A percentile compares a stretch with the other conserved stretches of the same genome.
Conservation (phyloP, 139 green algal genomes). For the Microglena sp. region DNA sequence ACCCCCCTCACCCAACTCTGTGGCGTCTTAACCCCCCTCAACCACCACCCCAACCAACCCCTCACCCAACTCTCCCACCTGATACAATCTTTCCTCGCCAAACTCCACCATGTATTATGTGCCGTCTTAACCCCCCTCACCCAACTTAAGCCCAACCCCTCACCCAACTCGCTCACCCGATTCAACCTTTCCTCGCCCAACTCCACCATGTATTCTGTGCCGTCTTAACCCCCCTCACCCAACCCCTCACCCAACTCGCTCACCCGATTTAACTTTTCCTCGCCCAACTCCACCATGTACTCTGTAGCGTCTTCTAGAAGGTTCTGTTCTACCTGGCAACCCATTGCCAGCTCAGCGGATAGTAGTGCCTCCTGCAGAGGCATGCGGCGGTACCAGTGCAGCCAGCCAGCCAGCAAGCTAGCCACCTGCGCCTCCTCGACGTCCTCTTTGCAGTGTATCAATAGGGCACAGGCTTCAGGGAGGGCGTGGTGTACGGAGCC, state of each 20-base stretch:
- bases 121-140: too few relatives aligned
- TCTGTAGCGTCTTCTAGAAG: conserved; percentile 34
- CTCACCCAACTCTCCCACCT: conserved; percentile 16
- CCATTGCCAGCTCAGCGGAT: conserved; percentile 16
- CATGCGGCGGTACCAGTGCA: conserved; percentile 47
- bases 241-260: conserved; percentile 10
- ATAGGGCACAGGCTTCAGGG: conserved; percentile 18
- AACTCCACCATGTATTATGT: too few relatives aligned
- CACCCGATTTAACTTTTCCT: conserved; percentile 30
- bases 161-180: conserved; percentile 18
- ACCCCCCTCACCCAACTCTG: too few relatives aligned
- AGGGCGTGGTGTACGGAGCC: conserved; percentile 8
- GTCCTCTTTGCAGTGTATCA: conserved; percentile 33
- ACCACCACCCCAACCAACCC: neutral
- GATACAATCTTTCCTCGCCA: conserved; percentile 29
- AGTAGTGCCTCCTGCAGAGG: conserved; percentile 29
- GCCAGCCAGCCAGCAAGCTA: conserved; percentile 43
- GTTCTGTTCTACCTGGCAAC: neutral
- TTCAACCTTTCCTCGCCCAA: conserved; percentile 29
- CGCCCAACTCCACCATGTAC: conserved; percentile 26
- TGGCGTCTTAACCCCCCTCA: conserved; percentile 4
- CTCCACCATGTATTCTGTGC: too few relatives aligned
- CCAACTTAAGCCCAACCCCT: neutral
- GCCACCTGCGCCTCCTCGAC: conserved; percentile 24
- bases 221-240: too few relatives aligned